Evolutionary conservation across 176 grass and related monocot species (phyloP).

Genomic region (Aegilops tauschii): DNA sequence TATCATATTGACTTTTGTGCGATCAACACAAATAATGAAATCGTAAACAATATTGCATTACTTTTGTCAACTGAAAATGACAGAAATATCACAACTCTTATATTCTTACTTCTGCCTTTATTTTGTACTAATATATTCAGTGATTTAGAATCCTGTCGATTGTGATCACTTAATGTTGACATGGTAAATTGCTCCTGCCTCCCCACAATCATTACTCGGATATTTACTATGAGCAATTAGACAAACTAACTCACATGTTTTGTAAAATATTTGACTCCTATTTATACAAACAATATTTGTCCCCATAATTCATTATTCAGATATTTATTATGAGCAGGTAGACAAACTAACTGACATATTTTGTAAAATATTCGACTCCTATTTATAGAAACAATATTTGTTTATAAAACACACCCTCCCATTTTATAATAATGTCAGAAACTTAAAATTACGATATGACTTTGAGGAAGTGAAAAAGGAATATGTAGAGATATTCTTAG

Average conservation of each 20-base stretch:
- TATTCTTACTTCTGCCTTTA: not conserved
- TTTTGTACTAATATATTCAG: not conserved
- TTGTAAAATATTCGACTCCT: too few species aligned
- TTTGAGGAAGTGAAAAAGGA: not conserved
- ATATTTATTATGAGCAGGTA: too few species aligned
- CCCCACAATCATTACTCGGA: not conserved
- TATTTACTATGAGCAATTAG: not conserved
- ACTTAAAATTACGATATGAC: not conserved
- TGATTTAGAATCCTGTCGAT: conserved; percentile 15
- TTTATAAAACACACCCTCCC: not conserved
- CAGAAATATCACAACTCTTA: not conserved
- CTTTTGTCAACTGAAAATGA: conserved; percentile 37
- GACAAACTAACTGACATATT: not conserved
- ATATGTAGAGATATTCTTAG: not conserved
- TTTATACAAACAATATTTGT: not conserved
- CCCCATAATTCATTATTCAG: too few species aligned
- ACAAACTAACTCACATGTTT: too few species aligned
- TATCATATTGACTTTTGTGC: conserved; percentile 17
- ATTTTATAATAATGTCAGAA: not conserved
- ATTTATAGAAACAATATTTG: not conserved
- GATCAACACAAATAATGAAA: conserved; percentile 5
- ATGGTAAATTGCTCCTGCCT: not conserved
- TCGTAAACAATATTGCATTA: conserved; percentile 16
- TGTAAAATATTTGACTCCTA: too few species aligned
- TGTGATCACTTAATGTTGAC: not conserved